A percentile compares a stretch with the other conserved stretches of the same genome.
Conservation (phyloP, 2,329 filamentous ascomycete genomes). For the Curvularia hawaiiensis region DNA sequence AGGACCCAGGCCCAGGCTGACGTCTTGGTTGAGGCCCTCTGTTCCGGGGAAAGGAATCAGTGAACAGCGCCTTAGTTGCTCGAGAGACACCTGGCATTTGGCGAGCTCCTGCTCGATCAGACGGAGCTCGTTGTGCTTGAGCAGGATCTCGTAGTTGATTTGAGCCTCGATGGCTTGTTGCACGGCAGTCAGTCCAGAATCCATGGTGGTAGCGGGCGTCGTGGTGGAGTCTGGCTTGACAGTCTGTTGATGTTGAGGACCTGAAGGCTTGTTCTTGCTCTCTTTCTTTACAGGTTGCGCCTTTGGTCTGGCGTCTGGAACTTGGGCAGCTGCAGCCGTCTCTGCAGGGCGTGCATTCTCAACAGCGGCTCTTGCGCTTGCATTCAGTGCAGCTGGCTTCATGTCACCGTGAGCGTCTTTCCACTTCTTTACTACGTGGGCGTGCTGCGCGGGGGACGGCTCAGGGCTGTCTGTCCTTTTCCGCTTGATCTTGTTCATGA, state of each 20-base stretch:
- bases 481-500: slow-evolving; percentile 62
- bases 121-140: slow-evolving; percentile 93
- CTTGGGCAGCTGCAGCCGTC: slow-evolving; percentile 26
- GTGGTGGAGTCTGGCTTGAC: slow-evolving; percentile 31
- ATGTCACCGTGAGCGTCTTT: slow-evolving; percentile 44
- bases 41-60: slow-evolving; percentile 86
- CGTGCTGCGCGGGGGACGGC: slow-evolving; percentile 37
- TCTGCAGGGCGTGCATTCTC: slow-evolving; percentile 19
- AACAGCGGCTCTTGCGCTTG: slow-evolving; percentile 3
- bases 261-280: slow-evolving; percentile 38
- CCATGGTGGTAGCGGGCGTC: slow-evolving; percentile 33
- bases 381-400: slow-evolving; percentile 28
- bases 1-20: slow-evolving; percentile 76
- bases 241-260: slow-evolving; percentile 27
- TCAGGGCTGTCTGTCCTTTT: slow-evolving; percentile 60
- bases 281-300: slow-evolving; percentile 40
- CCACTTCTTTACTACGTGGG: slow-evolving; percentile 48
- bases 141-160: slow-evolving; percentile 86
- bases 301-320: slow-evolving; percentile 34
- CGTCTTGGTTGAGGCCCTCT: slow-evolving; percentile 67
- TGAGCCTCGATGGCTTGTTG: slow-evolving; percentile 81
- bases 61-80: slow-evolving; percentile 91
- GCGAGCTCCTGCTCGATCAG: slow-evolving; percentile 95
- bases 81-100: slow-evolving; percentile 91
- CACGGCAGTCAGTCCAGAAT: slow-evolving; percentile 54